Evolutionary conservation across 371 early-diverging fungal genomes (phyloP), one percentile per base, ranked within the genome.

Genomic region (Smittium culicis): DNA sequence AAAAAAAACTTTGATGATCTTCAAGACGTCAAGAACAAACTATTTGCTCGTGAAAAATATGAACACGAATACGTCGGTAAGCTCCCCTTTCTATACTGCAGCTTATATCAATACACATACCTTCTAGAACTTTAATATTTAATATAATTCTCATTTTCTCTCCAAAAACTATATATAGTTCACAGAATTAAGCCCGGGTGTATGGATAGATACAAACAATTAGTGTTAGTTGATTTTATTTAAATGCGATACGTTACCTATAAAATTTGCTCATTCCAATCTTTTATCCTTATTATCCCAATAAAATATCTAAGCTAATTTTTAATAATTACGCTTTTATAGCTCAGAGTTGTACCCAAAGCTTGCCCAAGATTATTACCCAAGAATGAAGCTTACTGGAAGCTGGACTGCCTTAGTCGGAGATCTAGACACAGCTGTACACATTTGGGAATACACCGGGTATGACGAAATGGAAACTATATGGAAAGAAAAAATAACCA

Each of bases 391-490:
- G 70, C 79, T 94, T 34, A 89, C 89, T 61, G 95, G 95, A 54
- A 90, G 90, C 75, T 95, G 91, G 90, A 79, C 81, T 61, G 85
- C 86, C 29, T 82, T 88, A 65, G 84, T 95, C 66, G 96, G 96
- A 27, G 86, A 88, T 35, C 76, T 89, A 64, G 95, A 93, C 76
- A 87, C 88, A 64, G 89, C 85, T n/a, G n/a, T 93, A 58, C 95
- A 94, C 68, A 85, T 94, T 70, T 93, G 93, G 94, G 91, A 94
- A 76, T 93, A 91, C 79, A 81, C 89, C 68, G 89, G 91, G 5
- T 94, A 93, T 72, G 81, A 80, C 11, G 91, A 89, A n/a, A 88
- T 90, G 71, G 79, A 66, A 65, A 79, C 56, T 85, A 90, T 71
- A 72, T 81, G 64, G 83, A 81, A 54, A 28, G 60, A 64, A 57